Percentiles rank a stretch among this genome's conserved stretches.
These are phyloP conservation scores for Hirsutella minnesotensis DNA, from an alignment of 2,329 filamentous ascomycete genomes.

Conservation along the genomic window DNA sequence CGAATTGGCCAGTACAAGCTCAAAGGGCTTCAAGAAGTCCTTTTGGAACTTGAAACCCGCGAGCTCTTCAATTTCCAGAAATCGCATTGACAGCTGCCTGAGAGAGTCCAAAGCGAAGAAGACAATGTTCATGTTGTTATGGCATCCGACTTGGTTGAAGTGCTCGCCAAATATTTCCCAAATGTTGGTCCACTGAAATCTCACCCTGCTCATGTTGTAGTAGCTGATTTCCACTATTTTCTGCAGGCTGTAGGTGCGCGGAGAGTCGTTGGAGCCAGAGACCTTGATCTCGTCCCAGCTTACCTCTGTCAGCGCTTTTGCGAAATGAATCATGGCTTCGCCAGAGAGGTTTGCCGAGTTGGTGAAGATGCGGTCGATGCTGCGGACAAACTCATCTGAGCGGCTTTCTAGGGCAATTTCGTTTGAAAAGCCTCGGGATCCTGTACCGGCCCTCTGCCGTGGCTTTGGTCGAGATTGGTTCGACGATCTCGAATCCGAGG, in stretches of 20 bases:
- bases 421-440: constrained; percentile 53
- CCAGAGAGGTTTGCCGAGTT: constrained; percentile 89
- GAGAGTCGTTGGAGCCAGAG: constrained; percentile 89
- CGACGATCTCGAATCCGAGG: constrained; percentile 51
- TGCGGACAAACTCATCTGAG: constrained; percentile 84
- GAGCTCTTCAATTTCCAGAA: constrained; percentile 95
- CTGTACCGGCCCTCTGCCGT: constrained; percentile 41
- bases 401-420: constrained; percentile 88
- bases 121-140: constrained; percentile 91
- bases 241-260: constrained; percentile 91
- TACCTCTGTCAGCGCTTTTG: constrained; percentile 82
- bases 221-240: constrained; percentile 98
- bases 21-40: constrained; percentile 95
- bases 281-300: constrained; percentile 99
- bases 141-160: constrained; percentile 95
- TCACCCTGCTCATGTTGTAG: constrained; percentile 98
- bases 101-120: constrained; percentile 96
- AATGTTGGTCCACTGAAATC: constrained; percentile 96
- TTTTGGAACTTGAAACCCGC: constrained; percentile 99
- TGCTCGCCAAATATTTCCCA: constrained; percentile 97
- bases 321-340: constrained; percentile 92
- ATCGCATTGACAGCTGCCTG: constrained; percentile 92
- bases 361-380: constrained; percentile 91
- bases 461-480: constrained; percentile 41
- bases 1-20: constrained; percentile 92